phyloP scores from a whole-genome alignment of 306 rosid species.

The Acacia crassicarpa region DNA sequence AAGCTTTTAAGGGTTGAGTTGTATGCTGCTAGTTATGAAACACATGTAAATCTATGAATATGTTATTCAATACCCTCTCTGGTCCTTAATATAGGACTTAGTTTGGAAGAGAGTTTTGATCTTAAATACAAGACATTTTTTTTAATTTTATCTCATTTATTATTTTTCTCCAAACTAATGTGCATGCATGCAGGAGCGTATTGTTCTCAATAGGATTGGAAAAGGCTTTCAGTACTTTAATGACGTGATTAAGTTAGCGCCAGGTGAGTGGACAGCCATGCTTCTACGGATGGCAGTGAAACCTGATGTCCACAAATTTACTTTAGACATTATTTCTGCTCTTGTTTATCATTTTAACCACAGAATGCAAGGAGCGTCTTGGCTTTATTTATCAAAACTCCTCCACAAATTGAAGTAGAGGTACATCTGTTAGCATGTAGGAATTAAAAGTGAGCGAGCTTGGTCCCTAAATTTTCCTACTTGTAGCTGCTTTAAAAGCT shows the following conservation, averaged over 20 bases:
- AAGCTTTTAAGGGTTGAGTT: constrained; percentile 8
- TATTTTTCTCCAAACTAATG: neutral
- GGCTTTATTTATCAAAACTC: constrained; percentile 71
- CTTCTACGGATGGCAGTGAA: constrained; percentile 66
- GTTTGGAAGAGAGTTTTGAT: no score
- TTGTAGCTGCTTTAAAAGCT: neutral
- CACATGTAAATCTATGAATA: neutral
- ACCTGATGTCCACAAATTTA: constrained; percentile 79
- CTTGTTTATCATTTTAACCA: constrained; percentile 51
- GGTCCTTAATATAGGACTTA: no score
- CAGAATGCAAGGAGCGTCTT: constrained; percentile 54
- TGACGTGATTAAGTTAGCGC: constrained; percentile 76
- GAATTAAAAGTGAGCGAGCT: constrained; percentile 2
- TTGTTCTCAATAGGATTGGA: constrained; percentile 54
- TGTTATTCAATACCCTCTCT: neutral
- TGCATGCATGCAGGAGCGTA: constrained; percentile 53
- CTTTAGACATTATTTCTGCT: constrained; percentile 63
- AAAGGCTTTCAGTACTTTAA: constrained; percentile 59
- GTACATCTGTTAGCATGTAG: constrained; percentile 8
- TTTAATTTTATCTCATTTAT: no score
- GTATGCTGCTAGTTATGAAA: neutral
- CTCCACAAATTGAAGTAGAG: constrained; percentile 52
- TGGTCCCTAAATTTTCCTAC: neutral
- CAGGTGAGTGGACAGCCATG: constrained; percentile 82
- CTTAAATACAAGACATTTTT: no score